Base-by-base conservation (phyloP, 805 yeast genomes). In the Candida sithepensis region DNA sequence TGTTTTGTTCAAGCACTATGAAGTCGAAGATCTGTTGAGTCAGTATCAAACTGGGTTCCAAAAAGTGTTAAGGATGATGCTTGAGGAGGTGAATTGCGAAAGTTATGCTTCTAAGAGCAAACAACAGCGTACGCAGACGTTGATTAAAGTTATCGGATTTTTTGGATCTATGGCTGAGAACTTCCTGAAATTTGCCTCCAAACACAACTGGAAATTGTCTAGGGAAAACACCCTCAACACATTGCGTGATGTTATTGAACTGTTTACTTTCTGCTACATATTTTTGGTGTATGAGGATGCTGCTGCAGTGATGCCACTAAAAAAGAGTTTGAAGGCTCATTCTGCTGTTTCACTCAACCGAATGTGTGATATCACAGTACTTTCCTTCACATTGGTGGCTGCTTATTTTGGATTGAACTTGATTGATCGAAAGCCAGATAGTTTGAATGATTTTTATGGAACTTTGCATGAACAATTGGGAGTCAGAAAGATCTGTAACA, bases 391-490 rank as follows among this genome's bases (percentile, higher is more conserved):
- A 2, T 46, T 74, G 2, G 46, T 75, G 2, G 56, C 71, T 40
- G 52, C 74, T 0, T 76, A 79, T 47, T 79, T 57, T 43, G 57
- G 63, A 6, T 33, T 43, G 1, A 44, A 54, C 4, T 38, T 63
- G 9, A 16, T 5, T 0, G 48, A 50, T 2, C 26, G 43, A 26
- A 53, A 48, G 32, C 58, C 57, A 40, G 72, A 58, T 39, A 30
- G 54, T 19, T 55, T 71, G 26, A 64, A 71, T 47, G 78, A 79
- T 30, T 59, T 85, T 18, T 64, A 88, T 13, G 74, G 81, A 37
- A 64, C 79, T 5, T 61, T 88, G 1, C 99, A 94, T 60, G 81
- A 80, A 7, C 82, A 88, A 42, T 64, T 91, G 9, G 97, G 97
- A 0, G 57, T 65, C 2, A 68, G 88, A 36, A 74, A 79, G 6